These are phyloP conservation scores for Viola pubescens DNA, from an alignment of 441 rosid species.

Conservation along the genomic window DNA sequence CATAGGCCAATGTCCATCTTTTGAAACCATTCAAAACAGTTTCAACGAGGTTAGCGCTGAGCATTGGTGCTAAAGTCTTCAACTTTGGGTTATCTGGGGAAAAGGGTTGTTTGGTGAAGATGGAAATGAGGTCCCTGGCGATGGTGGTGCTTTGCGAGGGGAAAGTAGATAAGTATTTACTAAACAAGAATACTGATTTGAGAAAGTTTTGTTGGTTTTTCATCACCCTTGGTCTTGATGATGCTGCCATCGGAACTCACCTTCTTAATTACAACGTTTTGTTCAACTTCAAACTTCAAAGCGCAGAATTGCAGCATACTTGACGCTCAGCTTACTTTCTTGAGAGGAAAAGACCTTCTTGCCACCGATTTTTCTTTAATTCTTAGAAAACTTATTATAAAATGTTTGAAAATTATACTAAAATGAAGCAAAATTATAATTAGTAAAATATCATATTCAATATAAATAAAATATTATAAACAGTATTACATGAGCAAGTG, in stretches of 20 bases:
- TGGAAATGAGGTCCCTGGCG: constrained; percentile 20
- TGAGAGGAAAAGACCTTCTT: background rate
- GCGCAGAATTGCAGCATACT: background rate
- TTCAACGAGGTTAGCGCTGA: constrained; percentile 66
- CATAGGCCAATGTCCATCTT: constrained; percentile 48
- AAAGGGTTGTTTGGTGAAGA: constrained; percentile 43
- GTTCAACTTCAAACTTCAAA: background rate
- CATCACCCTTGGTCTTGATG: constrained; percentile 1
- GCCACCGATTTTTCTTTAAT: too few species aligned
- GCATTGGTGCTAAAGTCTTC: constrained; percentile 39
- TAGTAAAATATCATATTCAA: too few species aligned
- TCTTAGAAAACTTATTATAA: too few species aligned
- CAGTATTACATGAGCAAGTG: too few species aligned
- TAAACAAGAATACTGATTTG: constrained; percentile 14
- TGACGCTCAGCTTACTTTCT: background rate
- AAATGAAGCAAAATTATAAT: too few species aligned
- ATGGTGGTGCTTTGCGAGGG: constrained; percentile 23
- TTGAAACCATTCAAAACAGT: constrained; percentile 42
- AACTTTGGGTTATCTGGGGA: constrained; percentile 42
- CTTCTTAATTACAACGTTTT: background rate
- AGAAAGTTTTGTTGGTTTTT: constrained; percentile 8
- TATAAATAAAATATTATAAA: too few species aligned
- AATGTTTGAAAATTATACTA: too few species aligned
- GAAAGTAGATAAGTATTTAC: constrained; percentile 13
- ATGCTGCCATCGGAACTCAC: constrained; percentile 16